A percentile compares a stretch with the other conserved stretches of the same genome.
Conservation (phyloP, 1,284 basidiomycete genomes). For the Porogramme epimiltina region DNA sequence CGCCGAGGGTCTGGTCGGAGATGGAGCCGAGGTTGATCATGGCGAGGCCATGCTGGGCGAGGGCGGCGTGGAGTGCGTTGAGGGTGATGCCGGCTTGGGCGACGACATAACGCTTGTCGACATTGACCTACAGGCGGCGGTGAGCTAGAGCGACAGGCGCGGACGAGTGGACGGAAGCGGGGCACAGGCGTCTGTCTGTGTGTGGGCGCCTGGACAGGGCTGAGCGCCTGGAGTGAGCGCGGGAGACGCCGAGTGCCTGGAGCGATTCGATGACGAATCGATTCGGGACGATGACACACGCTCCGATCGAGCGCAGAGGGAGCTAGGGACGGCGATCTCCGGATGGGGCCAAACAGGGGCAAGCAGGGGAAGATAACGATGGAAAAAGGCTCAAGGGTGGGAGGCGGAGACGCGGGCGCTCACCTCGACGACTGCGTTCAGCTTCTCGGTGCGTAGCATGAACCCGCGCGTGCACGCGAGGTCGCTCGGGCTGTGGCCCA, state of each 20-base stretch:
- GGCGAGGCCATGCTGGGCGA: constrained; percentile 76
- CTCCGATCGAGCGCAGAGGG: constrained; percentile 14
- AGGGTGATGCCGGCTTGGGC: constrained; percentile 83
- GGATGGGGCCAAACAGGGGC: constrained; percentile 28
- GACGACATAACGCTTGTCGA: constrained; percentile 68
- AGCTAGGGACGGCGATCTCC: constrained; percentile 31
- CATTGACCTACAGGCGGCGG: constrained; percentile 60
- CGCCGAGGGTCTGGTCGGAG: constrained; percentile 95
- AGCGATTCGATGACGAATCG: background rate
- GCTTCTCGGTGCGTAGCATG: constrained; percentile 76
- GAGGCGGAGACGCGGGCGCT: constrained; percentile 37
- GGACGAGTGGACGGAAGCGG: constrained; percentile 6
- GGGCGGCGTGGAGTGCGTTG: constrained; percentile 65
- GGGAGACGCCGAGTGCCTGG: background rate
- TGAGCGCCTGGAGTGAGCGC: background rate
- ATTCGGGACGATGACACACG: constrained; percentile 6
- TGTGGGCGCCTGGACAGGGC: constrained; percentile 17
- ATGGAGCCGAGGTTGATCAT: constrained; percentile 96
- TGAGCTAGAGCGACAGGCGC: constrained; percentile 11
- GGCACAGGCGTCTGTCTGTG: background rate
- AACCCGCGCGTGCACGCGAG: constrained; percentile 85
- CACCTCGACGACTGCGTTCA: constrained; percentile 77
- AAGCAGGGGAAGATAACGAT: constrained; percentile 26
- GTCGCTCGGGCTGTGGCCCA: constrained; percentile 94
- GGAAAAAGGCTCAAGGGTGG: background rate